phyloP scores from a whole-genome alignment of 495 filamentous ascomycete genomes.

The Filosporella fistucella region DNA sequence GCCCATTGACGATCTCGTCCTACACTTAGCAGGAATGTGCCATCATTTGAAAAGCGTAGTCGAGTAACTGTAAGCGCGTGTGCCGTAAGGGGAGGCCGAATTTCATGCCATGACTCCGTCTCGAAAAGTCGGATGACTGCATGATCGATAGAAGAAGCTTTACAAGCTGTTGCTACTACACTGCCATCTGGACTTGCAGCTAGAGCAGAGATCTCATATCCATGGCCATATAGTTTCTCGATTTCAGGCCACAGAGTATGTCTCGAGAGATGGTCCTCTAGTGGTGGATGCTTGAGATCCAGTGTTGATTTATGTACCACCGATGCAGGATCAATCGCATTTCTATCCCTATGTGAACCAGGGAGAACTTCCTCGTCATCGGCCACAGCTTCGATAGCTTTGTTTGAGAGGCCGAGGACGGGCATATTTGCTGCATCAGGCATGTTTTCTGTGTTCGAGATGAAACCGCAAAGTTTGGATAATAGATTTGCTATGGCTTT shows the following conservation, averaged over 20 bases:
- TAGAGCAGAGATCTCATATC: conserved; percentile 93
- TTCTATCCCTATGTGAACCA: conserved; percentile 30
- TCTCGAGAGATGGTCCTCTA: conserved; percentile 84
- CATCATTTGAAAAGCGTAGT: conserved; percentile 72
- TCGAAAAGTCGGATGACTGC: conserved; percentile 91
- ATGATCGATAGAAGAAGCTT: conserved; percentile 86
- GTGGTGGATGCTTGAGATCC: conserved; percentile 61
- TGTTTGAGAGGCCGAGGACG: conserved; percentile 93
- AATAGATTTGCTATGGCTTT: conserved; percentile 75
- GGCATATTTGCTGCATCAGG: conserved; percentile 90
- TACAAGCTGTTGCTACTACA: conserved; percentile 88
- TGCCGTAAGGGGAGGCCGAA: conserved; percentile 72
- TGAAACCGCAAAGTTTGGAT: conserved; percentile 59
- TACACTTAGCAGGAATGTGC: conserved; percentile 74
- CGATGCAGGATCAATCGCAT: conserved; percentile 35
- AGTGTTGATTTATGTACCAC: conserved; percentile 36
- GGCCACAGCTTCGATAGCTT: conserved; percentile 65
- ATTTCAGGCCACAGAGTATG: conserved; percentile 93
- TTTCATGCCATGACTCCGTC: conserved; percentile 78
- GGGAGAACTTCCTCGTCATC: conserved; percentile 29
- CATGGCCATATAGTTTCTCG: conserved; percentile 97
- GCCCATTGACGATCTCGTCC: conserved; percentile 90
- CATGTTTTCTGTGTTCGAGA: conserved; percentile 36
- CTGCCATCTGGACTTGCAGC: conserved; percentile 70
- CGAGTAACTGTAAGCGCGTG: conserved; percentile 83